Evolutionary conservation across 2,329 filamentous ascomycete species (phyloP).

Genomic region (Ophiobolus disseminans): DNA sequence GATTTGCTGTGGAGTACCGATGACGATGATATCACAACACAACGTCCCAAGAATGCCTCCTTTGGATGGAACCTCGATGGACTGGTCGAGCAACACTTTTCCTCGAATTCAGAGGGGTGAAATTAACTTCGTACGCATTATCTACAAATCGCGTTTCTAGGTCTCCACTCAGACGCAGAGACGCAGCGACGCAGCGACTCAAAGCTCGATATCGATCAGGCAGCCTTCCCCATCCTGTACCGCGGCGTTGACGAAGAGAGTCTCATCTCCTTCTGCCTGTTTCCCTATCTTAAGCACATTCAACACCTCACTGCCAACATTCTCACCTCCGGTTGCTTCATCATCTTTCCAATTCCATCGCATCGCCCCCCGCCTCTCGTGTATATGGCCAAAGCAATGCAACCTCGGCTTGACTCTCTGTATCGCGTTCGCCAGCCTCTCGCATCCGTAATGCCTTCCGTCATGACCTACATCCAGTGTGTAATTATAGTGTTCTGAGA

Average conservation of each 20-base stretch:
- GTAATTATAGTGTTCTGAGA: background rate
- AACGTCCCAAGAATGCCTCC: background rate
- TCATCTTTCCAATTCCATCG: background rate
- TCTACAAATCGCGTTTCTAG: no score
- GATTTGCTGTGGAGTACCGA: background rate
- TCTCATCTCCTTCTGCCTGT: background rate
- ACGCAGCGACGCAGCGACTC: no score
- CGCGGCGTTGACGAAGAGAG: background rate
- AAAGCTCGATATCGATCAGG: background rate
- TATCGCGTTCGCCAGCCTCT: constrained; percentile 2
- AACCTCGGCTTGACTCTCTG: background rate
- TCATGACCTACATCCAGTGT: constrained; percentile 3
- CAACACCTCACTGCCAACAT: background rate
- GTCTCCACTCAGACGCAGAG: no score
- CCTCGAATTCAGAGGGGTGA: no score
- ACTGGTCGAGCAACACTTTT: no score
- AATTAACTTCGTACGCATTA: no score
- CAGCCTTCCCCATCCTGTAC: background rate
- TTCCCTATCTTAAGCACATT: background rate
- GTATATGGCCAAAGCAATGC: background rate
- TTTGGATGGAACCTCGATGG: no score
- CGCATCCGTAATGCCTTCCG: constrained; percentile 8
- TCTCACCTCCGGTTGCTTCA: background rate
- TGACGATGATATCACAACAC: background rate
- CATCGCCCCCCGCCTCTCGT: no score